These are phyloP conservation scores for Geum urbanum DNA, from an alignment of 306 rosid species.

Conservation along the genomic window DNA sequence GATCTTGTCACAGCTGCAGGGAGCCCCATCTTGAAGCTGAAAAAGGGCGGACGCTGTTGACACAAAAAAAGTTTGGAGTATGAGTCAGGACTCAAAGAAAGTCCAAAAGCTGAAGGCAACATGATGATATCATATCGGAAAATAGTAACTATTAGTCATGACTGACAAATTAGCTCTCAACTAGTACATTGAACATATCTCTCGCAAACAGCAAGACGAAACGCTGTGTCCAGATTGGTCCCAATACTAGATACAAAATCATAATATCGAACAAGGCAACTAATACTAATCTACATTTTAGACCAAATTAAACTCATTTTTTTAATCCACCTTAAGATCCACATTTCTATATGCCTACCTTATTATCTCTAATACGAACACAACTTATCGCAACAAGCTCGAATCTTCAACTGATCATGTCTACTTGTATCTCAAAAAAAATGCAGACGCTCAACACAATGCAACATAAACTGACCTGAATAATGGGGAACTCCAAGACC, in stretches of 20 bases:
- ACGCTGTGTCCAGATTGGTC: not conserved
- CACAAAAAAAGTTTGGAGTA: constrained; percentile 23
- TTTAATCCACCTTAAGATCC: not conserved
- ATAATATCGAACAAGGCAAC: not conserved
- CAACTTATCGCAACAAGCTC: too few species aligned
- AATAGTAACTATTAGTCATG: not conserved
- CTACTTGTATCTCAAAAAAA: too few species aligned
- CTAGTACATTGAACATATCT: not conserved
- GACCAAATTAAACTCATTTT: too few species aligned
- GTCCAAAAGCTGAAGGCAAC: constrained; percentile 8
- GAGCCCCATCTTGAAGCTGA: constrained; percentile 92
- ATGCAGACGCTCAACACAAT: too few species aligned
- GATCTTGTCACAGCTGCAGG: constrained; percentile 59
- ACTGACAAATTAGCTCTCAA: not conserved
- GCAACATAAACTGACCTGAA: too few species aligned
- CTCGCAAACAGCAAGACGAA: too few species aligned
- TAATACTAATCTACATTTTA: not conserved
- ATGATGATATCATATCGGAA: not conserved
- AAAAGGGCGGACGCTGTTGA: constrained; percentile 82
- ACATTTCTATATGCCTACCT: not conserved
- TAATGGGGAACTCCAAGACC: too few species aligned
- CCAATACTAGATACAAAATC: not conserved
- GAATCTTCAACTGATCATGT: too few species aligned
- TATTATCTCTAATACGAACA: too few species aligned
- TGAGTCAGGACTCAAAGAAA: constrained; percentile 6